These are phyloP conservation scores for Suillus tomentosus DNA, from an alignment of 768 basidiomycete genomes.

Conservation along the genomic window DNA sequence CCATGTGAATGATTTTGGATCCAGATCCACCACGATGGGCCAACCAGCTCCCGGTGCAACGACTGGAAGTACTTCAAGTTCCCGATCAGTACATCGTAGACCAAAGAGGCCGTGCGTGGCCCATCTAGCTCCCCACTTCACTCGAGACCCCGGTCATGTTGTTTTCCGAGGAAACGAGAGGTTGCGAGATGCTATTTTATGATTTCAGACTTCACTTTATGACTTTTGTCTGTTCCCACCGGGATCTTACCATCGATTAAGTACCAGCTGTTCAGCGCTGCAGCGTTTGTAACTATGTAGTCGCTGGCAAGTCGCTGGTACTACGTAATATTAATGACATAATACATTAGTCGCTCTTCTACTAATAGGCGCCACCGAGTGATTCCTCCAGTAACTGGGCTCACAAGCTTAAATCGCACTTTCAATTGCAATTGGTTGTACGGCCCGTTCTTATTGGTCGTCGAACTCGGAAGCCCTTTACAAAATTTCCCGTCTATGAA, in stretches of 20 bases:
- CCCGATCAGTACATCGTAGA: conserved; percentile 2
- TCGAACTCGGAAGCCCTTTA: not conserved
- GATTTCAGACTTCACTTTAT: not conserved
- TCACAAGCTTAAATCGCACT: too few species aligned
- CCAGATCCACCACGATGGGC: not conserved
- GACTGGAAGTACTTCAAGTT: not conserved
- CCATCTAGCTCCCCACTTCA: conserved; percentile 62
- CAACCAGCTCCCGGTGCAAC: not conserved
- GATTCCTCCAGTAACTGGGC: too few species aligned
- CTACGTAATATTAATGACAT: too few species aligned
- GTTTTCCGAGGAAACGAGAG: conserved; percentile 65
- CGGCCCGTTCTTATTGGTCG: not conserved
- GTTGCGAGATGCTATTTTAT: conserved; percentile 21
- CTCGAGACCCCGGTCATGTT: conserved; percentile 63
- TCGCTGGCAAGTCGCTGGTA: too few species aligned
- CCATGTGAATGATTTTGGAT: not conserved
- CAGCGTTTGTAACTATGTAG: too few species aligned
- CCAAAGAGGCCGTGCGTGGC: conserved; percentile 27
- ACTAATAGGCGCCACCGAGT: too few species aligned
- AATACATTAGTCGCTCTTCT: too few species aligned
- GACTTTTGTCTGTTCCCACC: not conserved
- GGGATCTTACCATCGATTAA: too few species aligned
- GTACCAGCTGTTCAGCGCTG: too few species aligned
- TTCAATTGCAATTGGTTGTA: not conserved
- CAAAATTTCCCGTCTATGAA: not conserved